Evolutionary conservation across 2,329 filamentous ascomycete species (phyloP), one percentile per base, ranked within the genome.

Genomic region (Westerdykella sp.): DNA sequence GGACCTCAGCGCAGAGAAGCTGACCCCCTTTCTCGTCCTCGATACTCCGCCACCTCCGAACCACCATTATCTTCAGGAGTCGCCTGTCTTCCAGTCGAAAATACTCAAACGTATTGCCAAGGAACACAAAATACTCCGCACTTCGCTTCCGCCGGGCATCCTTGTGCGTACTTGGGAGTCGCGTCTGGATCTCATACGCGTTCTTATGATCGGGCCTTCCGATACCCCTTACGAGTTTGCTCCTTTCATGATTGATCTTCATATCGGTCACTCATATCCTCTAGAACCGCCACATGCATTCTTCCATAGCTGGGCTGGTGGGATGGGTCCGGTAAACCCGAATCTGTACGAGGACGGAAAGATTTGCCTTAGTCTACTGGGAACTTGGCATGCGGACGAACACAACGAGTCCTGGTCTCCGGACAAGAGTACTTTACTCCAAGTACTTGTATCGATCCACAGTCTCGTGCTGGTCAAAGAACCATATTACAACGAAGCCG

Each of bases 401-500:
- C 63, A 71, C 3, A 70, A 71, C 31, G 78, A 81, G 56, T 68
- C 61, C 30, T 82, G 79, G 79, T 73, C 65, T 18, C 62, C 74
- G 1, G 61, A 63, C 0, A 72, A 72, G 42, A 77, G 75, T 44
- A 80, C 76, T 0, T 49, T 81, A 1, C 57, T 83, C 15, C 79
- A 83, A 48, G 67, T 79, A 1, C 57, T 79, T 3, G 75, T 80
- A n/a, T 76, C 72, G 13, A 66, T 80, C 31, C 70, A 78, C 67
- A 76, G 76, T 0, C 62, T 80, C 5, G 76, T 80, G 0, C 65
- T 83, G 12, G 78, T 81, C 15, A 73, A 73, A 36, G 73, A 77
- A 46, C 79, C 79, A 1, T 82, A 80, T 56, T 82, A 78, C 65
- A 82, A 82, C 54, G 79, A 83, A 64, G 78, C 79, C 10, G 79